A percentile compares a stretch with the other conserved stretches of the same genome.
Evolutionary conservation across 805 yeast species (phyloP).

Genomic region (Nakazawaea pomicola): DNA sequence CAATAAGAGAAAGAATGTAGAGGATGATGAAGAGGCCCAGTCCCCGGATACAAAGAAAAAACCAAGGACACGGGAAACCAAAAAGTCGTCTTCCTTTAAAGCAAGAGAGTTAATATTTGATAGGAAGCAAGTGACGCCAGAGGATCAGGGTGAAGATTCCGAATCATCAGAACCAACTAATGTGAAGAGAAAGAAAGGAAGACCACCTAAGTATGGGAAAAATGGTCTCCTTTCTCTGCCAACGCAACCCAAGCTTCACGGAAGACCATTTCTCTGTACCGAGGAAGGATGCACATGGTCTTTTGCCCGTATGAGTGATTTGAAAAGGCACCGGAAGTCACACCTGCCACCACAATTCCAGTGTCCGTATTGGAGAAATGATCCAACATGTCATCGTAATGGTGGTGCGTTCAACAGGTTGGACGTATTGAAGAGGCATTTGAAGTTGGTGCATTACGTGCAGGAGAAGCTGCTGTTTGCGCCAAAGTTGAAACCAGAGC

Average conservation of each 20-base stretch:
- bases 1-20: too few relatives aligned
- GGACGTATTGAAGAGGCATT: constrained; percentile 71
- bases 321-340: constrained; percentile 61
- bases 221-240: too few relatives aligned
- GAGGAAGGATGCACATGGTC: constrained; percentile 52
- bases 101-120: too few relatives aligned
- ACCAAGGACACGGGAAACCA: too few relatives aligned
- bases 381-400: constrained; percentile 68
- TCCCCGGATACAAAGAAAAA: too few relatives aligned
- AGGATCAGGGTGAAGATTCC: too few relatives aligned
- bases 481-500: constrained; percentile 21
- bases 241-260: too few relatives aligned
- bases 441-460: constrained; percentile 63
- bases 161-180: too few relatives aligned
- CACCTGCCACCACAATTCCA: constrained; percentile 62
- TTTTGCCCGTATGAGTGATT: constrained; percentile 63
- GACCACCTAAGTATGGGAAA: not conserved
- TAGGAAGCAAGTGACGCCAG: too few relatives aligned
- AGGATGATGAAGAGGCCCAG: too few relatives aligned
- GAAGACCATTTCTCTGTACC: constrained; percentile 7
- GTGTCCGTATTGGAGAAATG: constrained; percentile 69
- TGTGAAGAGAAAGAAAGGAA: not conserved
- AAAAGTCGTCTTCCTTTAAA: too few relatives aligned
- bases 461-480: constrained; percentile 21
- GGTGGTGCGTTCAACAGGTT: constrained; percentile 72